Evolutionary conservation across 257 asterid genomes (phyloP).

Genomic region (Echium plantagineum): DNA sequence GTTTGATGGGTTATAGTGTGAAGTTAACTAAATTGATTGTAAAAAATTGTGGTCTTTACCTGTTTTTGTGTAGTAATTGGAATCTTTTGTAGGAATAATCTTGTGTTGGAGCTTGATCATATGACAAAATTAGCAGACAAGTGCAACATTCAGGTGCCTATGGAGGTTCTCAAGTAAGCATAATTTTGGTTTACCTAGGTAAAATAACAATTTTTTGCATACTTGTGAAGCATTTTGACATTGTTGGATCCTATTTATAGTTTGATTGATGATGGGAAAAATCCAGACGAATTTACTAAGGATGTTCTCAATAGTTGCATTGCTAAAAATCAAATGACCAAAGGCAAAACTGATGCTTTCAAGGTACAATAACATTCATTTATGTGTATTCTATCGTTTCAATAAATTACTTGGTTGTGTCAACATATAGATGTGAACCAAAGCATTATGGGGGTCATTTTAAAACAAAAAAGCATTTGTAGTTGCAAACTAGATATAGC

Average conservation of each 20-base stretch:
- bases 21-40: no score
- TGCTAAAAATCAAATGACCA: conserved; percentile 84
- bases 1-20: no score
- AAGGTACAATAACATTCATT: conserved; percentile 38
- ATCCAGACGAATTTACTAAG: conserved; percentile 83
- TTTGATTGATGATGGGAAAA: conserved; percentile 94
- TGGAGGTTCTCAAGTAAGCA: conserved; percentile 71
- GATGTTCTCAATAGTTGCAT: conserved; percentile 66
- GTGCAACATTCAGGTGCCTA: conserved; percentile 77
- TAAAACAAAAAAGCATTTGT: no score
- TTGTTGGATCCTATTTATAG: conserved; percentile 18
- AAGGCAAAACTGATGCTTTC: conserved; percentile 79
- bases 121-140: conserved; percentile 73
- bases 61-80: neutral
- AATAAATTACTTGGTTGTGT: neutral
- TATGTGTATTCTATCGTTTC: neutral
- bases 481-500: no score
- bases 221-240: neutral
- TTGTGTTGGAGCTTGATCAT: conserved; percentile 75
- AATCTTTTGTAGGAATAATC: conserved; percentile 40
- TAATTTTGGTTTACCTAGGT: neutral
- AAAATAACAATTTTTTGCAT: neutral
- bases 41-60: no score
- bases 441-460: neutral
- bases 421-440: neutral